phyloP scores from a whole-genome alignment of 495 filamentous ascomycete species.

The Penicillium goetzii region DNA sequence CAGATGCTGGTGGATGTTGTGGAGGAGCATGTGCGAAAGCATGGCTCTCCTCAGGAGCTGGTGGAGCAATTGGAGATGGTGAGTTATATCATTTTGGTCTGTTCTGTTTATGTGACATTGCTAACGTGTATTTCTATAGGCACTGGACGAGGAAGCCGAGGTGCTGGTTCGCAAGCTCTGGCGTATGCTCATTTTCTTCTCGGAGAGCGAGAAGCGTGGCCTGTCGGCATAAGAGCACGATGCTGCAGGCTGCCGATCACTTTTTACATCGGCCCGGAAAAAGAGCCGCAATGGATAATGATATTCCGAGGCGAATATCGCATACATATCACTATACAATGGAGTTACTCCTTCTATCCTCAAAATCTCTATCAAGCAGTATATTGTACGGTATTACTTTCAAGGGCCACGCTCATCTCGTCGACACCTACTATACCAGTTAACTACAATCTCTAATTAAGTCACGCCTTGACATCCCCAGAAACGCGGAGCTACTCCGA shows the following conservation, averaged over 20 bases:
- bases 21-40: constrained; percentile 80
- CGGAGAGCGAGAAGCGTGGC: constrained; percentile 91
- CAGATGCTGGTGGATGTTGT: constrained; percentile 93
- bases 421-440: not conserved
- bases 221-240: constrained; percentile 60
- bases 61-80: constrained; percentile 85
- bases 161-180: constrained; percentile 94
- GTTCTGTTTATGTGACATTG: constrained; percentile 16
- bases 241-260: not conserved
- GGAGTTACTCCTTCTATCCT: not conserved
- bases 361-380: not conserved
- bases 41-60: constrained; percentile 74
- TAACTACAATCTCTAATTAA: not conserved
- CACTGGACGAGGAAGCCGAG: constrained; percentile 93
- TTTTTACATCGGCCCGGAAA: not conserved
- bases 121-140: constrained; percentile 55
- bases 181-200: constrained; percentile 98
- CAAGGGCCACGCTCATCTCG: not conserved
- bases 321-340: constrained; percentile 1
- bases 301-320: not conserved
- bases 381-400: not conserved
- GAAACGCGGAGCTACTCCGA: constrained; percentile 38
- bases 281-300: constrained; percentile 7
- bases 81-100: constrained; percentile 39
- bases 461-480: constrained; percentile 10